Evolutionary conservation across 2,329 filamentous ascomycete species (phyloP), one percentile per base, ranked within the genome.

Genomic region (Periconia digitata): DNA sequence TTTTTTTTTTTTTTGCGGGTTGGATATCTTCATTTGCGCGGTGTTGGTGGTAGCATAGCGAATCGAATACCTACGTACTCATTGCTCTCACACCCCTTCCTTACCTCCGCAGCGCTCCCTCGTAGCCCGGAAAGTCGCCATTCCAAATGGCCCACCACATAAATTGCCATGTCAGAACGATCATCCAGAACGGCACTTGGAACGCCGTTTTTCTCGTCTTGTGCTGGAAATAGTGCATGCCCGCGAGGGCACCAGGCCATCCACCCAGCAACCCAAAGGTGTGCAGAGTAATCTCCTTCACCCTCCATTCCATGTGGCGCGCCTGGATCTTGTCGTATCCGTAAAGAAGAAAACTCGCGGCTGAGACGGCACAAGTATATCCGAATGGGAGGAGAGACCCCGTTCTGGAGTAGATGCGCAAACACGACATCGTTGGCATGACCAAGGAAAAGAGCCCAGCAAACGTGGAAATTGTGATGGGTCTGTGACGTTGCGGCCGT

Each of bases 351-450:
- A 70, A 70, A 1, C 66, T 66, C 0, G 61, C 23, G 1, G 49
- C 38, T 40, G 62, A 68, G 3, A 66, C 38, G 1, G 49, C 18
- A 36, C 53, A 43, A 0, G 52, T 58, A 40, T 62, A 70, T 3
- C 48, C 36, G 16, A 59, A 7, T 0, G 60, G 58, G 2, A 57
- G 39, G 0, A 59, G 8, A 1, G 59, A 58, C 2, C 50, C 51
- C 29, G 60, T 54, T 38, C 40, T 20, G 8, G 47, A 29, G 45
- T 56, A 59, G 5, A 64, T 42, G 66, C 71, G 47, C 68, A 78
- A 8, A 73, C 80, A 50, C 72, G 77, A 54, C 77, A 82, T 17
- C 75, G 82, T 32, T 76, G 82, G 47, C 78, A 87, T 44, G 67
- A 83, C 20, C 76, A 86, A 50, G 3, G 64, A 60, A 15, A 47